A percentile compares a stretch with the other conserved stretches of the same genome.
phyloP scores from a whole-genome alignment of 2,329 filamentous ascomycete species.

The Alternaria tenuissima region DNA sequence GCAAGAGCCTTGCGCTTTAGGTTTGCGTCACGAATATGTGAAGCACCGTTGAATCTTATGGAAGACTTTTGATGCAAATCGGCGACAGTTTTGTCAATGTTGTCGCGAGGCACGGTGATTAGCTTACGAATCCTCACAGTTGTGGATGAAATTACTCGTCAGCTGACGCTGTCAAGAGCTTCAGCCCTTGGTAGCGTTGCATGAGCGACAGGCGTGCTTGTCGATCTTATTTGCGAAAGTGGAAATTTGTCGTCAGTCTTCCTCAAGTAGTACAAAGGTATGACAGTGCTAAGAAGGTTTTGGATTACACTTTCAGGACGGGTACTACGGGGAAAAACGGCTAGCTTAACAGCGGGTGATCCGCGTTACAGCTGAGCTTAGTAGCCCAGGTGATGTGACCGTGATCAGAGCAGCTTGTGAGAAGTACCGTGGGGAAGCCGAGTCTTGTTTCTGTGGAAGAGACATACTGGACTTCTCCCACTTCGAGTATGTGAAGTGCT shows the following conservation, averaged over 20 bases:
- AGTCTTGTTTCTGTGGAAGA: not conserved
- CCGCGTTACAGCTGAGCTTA: not conserved
- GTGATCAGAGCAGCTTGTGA: not conserved
- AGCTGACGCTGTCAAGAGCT: not conserved
- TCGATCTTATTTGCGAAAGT: not conserved
- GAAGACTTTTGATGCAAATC: not conserved
- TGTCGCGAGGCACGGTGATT: not conserved
- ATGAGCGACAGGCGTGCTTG: not conserved
- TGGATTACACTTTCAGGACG: not conserved
- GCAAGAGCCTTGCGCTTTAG: no score
- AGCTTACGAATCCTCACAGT: not conserved
- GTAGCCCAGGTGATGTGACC: not conserved
- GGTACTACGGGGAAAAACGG: not conserved
- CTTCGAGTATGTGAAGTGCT: not conserved
- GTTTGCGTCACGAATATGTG: not conserved
- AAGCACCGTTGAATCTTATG: not conserved
- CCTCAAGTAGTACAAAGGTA: not conserved
- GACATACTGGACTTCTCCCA: not conserved
- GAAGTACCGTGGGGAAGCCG: not conserved
- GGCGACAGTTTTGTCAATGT: no score
- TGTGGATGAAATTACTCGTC: not conserved
- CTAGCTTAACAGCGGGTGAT: not conserved
- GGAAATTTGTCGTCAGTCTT: not conserved
- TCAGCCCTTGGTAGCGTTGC: not conserved
- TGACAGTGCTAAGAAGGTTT: not conserved